Conservation (phyloP, 768 basidiomycete genomes). For the Serendipita vermifera region DNA sequence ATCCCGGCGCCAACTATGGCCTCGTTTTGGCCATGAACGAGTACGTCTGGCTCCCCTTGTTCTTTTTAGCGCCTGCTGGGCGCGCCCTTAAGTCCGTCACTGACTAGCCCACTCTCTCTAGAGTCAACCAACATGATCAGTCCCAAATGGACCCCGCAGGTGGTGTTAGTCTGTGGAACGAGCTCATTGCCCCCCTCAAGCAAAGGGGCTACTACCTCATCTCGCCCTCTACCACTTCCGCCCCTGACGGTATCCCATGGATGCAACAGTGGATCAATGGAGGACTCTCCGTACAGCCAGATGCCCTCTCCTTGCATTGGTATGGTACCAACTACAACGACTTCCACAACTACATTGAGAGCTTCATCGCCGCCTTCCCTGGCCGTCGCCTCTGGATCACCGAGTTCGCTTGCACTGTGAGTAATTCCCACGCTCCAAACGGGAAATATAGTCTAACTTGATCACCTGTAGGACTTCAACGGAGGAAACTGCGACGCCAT, state of each 20-base stretch:
- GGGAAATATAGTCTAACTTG: background rate
- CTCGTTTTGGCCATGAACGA: background rate
- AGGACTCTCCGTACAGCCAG: conserved; percentile 30
- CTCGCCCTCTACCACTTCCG: conserved; percentile 57
- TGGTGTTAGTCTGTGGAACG: conserved; percentile 45
- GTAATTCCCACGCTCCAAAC: conserved; percentile 12
- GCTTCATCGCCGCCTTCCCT: conserved; percentile 33
- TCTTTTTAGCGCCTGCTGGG: background rate
- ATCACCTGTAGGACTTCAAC: conserved; percentile 41
- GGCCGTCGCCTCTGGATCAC: conserved; percentile 41
- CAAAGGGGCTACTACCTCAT: conserved; percentile 42
- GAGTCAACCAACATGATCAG: conserved; percentile 55
- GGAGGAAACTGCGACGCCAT: conserved; percentile 29
- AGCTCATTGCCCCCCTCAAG: conserved; percentile 47
- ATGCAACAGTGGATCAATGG: conserved; percentile 39
- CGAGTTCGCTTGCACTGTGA: conserved; percentile 58
- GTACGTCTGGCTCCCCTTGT: background rate
- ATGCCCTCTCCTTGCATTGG: conserved; percentile 49
- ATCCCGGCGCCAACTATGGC: background rate
- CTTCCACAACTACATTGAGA: conserved; percentile 39
- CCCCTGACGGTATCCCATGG: conserved; percentile 49
- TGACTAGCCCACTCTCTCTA: conserved; percentile 22
- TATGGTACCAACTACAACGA: conserved; percentile 42
- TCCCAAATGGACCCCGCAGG: conserved; percentile 41
- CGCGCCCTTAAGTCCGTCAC: background rate